phyloP scores from a whole-genome alignment of 176 grass and related monocot genomes.

The bread wheat (Triticum aestivum) region IWGSC_CS_RefSeq_v2.1 NC_057809.1:174692513-174693012 shows the following conservation, averaged over 20 bases:
- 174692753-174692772: constrained; percentile 24
- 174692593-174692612: neutral
- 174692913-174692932: constrained; percentile 63
- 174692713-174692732: constrained; percentile 64
- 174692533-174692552: neutral
- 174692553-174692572: neutral
- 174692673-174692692: constrained; percentile 42
- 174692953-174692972: constrained; percentile 57
- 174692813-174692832: constrained; percentile 59
- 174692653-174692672: neutral
- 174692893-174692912: constrained; percentile 71
- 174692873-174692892: constrained; percentile 97
- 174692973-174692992: constrained; percentile 67
- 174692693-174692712: constrained; percentile 81
- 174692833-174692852: constrained; percentile 35
- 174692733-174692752: constrained; percentile 68
- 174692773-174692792: neutral
- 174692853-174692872: constrained; percentile 91
- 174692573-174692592: constrained; percentile 14
- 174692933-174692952: constrained; percentile 79
- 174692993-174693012: constrained; percentile 93
- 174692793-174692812: neutral
- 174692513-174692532: neutral
- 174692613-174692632: neutral
- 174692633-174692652: neutral